Conservation (phyloP, 306 rosid genomes). For the Prunus mongolica region DNA sequence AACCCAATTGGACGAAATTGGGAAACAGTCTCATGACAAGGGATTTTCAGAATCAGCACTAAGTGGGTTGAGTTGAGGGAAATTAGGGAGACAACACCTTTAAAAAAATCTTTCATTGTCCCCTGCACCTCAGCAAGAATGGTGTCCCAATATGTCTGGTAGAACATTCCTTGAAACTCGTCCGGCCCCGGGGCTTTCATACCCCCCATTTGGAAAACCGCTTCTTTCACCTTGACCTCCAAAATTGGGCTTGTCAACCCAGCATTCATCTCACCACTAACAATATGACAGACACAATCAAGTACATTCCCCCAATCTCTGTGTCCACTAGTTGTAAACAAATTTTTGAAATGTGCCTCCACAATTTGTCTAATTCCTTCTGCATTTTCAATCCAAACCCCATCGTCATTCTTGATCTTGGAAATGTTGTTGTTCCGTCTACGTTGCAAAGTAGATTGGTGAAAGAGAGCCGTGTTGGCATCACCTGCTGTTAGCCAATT, state of each 20-base stretch:
- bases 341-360: background rate
- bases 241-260: accelerated
- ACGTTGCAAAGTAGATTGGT: no score
- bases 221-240: background rate
- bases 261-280: background rate
- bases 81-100: accelerated
- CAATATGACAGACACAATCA: no score
- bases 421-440: no score
- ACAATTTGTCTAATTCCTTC: accelerated
- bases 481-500: no score
- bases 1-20: background rate
- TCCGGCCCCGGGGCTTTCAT: background rate
- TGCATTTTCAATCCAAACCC: background rate
- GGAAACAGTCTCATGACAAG: accelerated
- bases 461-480: no score
- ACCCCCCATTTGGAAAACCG: accelerated
- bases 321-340: background rate
- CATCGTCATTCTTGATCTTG: accelerated
- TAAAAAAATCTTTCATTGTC: background rate
- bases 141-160: background rate
- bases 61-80: background rate
- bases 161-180: background rate
- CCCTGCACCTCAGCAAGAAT: accelerated
- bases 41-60: background rate
- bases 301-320: background rate